Evolutionary conservation across 2,329 filamentous ascomycete genomes (phyloP).

Genomic region (Diaporthe destruens): DNA sequence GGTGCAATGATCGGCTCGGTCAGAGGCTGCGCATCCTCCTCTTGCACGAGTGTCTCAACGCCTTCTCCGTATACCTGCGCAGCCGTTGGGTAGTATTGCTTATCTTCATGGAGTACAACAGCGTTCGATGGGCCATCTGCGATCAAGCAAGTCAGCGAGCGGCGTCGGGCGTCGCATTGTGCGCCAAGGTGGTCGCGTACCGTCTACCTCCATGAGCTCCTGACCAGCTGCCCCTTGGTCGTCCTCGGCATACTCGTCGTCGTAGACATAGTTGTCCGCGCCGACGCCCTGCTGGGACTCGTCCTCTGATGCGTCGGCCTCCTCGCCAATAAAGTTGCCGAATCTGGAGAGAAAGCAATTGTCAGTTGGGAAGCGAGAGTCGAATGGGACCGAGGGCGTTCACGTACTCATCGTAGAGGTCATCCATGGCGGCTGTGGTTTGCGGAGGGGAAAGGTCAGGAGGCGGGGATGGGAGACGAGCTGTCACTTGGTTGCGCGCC

Average conservation of each 20-base stretch:
- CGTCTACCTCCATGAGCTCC: slow-evolving; percentile 94
- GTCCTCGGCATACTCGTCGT: slow-evolving; percentile 77
- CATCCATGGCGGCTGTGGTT: slow-evolving; percentile 72
- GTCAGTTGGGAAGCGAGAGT: slow-evolving; percentile 42
- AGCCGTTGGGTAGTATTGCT: slow-evolving; percentile 99
- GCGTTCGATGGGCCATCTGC: slow-evolving; percentile 90
- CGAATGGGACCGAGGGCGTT: background rate
- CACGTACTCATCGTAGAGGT: slow-evolving; percentile 92
- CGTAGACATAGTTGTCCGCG: slow-evolving; percentile 83
- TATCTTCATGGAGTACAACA: slow-evolving; percentile 98
- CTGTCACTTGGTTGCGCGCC: slow-evolving; percentile 29
- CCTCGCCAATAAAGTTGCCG: slow-evolving; percentile 98
- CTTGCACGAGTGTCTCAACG: slow-evolving; percentile 95
- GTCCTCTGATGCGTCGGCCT: slow-evolving; percentile 84
- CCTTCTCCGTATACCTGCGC: slow-evolving; percentile 94
- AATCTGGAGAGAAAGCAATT: slow-evolving; percentile 70
- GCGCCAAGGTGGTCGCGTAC: slow-evolving; percentile 57
- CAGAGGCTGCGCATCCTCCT: slow-evolving; percentile 95
- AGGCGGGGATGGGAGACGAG: slow-evolving; percentile 4
- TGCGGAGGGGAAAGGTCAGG: background rate
- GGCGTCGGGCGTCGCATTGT: slow-evolving; percentile 2
- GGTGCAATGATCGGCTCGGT: slow-evolving; percentile 94
- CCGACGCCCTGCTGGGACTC: slow-evolving; percentile 84
- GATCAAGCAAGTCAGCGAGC: slow-evolving; percentile 46
- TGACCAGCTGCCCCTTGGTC: slow-evolving; percentile 76